Conservation (phyloP, 257 asterid genomes). For the Jaltomata sinuosa region DNA sequence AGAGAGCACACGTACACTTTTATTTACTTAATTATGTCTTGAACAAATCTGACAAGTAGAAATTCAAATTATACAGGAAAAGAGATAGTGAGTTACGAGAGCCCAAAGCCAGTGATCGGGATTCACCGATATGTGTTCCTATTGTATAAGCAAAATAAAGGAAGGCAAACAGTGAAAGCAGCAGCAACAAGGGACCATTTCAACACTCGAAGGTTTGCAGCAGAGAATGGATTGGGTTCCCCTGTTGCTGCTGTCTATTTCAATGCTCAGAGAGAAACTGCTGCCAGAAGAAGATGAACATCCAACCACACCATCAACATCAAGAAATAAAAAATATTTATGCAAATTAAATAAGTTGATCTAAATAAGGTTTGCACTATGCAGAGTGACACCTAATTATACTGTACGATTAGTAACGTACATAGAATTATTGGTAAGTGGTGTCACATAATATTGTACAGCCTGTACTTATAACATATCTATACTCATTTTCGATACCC, state of each 20-base stretch:
- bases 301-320: neutral
- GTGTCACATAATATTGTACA: too few species aligned
- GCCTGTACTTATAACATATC: too few species aligned
- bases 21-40: neutral
- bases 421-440: neutral
- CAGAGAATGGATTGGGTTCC: constrained; percentile 44
- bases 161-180: constrained; percentile 41
- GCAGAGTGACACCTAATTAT: too few species aligned
- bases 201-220: constrained; percentile 48
- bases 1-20: neutral
- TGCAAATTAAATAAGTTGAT: neutral
- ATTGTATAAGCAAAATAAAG: constrained; percentile 50
- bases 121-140: constrained; percentile 75
- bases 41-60: neutral
- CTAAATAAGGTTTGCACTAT: neutral
- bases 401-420: neutral
- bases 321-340: neutral
- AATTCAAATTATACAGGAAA: constrained; percentile 30
- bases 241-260: constrained; percentile 79
- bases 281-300: constrained; percentile 64
- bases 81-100: constrained; percentile 61
- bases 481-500: too few species aligned
- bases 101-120: constrained; percentile 66
- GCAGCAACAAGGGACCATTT: constrained; percentile 60
- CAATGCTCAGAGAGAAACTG: constrained; percentile 88